A percentile compares a stretch with the other conserved stretches of the same genome.
These are phyloP conservation scores for Macrolepiota albuminosa DNA, from an alignment of 768 basidiomycete species.

Conservation along the genomic window DNA sequence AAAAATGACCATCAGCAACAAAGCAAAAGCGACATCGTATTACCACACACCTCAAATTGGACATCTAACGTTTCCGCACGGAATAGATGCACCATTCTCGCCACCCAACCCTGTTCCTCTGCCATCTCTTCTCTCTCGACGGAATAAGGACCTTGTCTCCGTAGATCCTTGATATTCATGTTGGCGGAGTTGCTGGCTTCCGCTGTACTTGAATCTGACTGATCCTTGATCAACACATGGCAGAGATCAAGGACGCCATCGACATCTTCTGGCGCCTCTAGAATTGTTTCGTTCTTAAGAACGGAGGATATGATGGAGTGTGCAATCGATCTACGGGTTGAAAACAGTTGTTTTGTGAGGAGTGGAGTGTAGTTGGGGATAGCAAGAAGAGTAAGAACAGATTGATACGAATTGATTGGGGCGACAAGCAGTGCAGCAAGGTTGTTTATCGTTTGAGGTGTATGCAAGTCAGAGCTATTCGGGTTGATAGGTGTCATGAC, in stretches of 20 bases:
- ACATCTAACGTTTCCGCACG: slow-evolving; percentile 78
- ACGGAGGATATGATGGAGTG: slow-evolving; percentile 94
- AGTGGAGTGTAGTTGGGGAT: slow-evolving; percentile 87
- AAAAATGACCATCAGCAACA: not conserved
- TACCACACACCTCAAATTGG: slow-evolving; percentile 75
- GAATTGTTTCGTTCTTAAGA: slow-evolving; percentile 93
- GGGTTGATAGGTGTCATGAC: slow-evolving; percentile 4
- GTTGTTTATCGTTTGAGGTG: slow-evolving; percentile 81
- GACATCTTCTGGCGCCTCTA: slow-evolving; percentile 92
- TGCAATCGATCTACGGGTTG: slow-evolving; percentile 86
- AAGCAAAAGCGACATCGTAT: slow-evolving; percentile 18
- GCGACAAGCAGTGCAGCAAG: slow-evolving; percentile 90
- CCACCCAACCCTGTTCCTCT: slow-evolving; percentile 99
- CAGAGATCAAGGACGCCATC: slow-evolving; percentile 91
- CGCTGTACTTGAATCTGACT: slow-evolving; percentile 47
- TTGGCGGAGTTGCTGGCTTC: slow-evolving; percentile 26
- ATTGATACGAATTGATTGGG: slow-evolving; percentile 95
- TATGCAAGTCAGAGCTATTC: slow-evolving; percentile 79
- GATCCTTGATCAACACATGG: slow-evolving; percentile 87
- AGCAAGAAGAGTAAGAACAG: slow-evolving; percentile 94
- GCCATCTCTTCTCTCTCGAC: slow-evolving; percentile 87
- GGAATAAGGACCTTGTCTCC: slow-evolving; percentile 55
- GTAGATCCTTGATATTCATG: slow-evolving; percentile 36
- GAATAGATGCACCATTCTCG: slow-evolving; percentile 97
- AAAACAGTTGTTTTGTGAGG: slow-evolving; percentile 81